Percentiles rank a stretch among this genome's conserved stretches.
Conservation (phyloP, 768 basidiomycete species). For the Mycena pura region DNA sequence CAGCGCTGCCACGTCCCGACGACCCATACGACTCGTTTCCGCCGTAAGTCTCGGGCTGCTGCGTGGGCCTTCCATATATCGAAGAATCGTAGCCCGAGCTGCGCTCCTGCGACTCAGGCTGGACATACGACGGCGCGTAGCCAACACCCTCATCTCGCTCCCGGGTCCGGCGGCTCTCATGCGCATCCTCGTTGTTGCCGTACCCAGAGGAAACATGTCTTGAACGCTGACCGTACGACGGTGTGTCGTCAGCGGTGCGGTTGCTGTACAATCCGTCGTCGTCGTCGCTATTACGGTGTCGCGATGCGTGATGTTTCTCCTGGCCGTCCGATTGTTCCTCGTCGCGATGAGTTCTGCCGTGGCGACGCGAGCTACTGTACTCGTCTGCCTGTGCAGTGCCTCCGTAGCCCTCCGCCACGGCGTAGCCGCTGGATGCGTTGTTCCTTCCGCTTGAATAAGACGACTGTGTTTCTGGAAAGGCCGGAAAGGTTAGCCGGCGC, state of each 20-base stretch:
- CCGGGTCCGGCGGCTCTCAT: constrained; percentile 6
- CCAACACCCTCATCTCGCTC: constrained; percentile 1
- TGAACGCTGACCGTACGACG: too few relatives aligned
- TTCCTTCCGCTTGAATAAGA: constrained; percentile 10
- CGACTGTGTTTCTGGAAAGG: not conserved
- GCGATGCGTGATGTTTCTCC: not conserved
- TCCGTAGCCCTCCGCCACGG: constrained; percentile 11
- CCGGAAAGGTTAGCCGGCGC: not conserved
- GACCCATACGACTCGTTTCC: constrained; percentile 28
- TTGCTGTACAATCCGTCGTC: constrained; percentile 8
- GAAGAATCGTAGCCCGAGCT: constrained; percentile 1
- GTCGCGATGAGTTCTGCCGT: constrained; percentile 2
- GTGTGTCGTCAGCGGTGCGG: too few relatives aligned
- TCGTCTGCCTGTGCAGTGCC: constrained; percentile 18
- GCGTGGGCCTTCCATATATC: constrained; percentile 23
- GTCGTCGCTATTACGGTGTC: constrained; percentile 13
- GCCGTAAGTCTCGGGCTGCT: constrained; percentile 16
- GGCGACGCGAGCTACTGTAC: constrained; percentile 21
- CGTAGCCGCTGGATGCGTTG: constrained; percentile 1
- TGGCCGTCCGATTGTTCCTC: not conserved
- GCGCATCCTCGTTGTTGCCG: constrained; percentile 11
- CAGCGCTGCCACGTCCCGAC: constrained; percentile 21
- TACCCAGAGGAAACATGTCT: too few relatives aligned
- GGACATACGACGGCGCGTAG: constrained; percentile 9
- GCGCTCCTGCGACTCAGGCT: constrained; percentile 2